These are phyloP conservation scores for Podaxis sp. DNA, from an alignment of 768 basidiomycete genomes.

Conservation along the genomic window DNA sequence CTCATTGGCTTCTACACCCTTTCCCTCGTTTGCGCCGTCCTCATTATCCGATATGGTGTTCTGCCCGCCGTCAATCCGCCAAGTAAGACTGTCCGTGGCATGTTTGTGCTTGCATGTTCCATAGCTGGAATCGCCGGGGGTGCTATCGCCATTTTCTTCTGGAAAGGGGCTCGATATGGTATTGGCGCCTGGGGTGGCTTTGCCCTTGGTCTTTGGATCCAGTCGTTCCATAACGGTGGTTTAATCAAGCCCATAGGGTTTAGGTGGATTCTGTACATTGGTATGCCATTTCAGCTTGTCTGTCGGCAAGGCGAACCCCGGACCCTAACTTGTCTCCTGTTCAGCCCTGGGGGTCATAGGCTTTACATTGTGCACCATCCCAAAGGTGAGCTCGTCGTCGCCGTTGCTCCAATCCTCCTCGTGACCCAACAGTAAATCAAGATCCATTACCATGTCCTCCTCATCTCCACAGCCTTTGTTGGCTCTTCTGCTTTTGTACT, in stretches of 20 bases:
- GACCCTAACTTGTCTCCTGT: conserved; percentile 18
- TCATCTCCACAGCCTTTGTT: conserved; percentile 85
- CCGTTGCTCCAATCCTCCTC: conserved; percentile 17
- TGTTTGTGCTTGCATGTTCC: conserved; percentile 82
- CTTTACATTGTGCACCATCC: conserved; percentile 82
- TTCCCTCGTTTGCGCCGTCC: conserved; percentile 79
- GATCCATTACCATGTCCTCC: conserved; percentile 84
- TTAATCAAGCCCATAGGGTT: conserved; percentile 74
- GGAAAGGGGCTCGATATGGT: conserved; percentile 83
- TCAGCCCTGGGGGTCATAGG: conserved; percentile 71
- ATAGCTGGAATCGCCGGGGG: conserved; percentile 85
- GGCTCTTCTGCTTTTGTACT: conserved; percentile 90
- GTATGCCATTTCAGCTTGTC: conserved; percentile 36
- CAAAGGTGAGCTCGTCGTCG: conserved; percentile 43
- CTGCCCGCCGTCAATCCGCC: conserved; percentile 83
- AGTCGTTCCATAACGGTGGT: conserved; percentile 81
- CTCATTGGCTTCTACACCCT: conserved; percentile 90
- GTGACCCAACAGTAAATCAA: conserved; percentile 25
- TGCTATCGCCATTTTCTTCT: conserved; percentile 87
- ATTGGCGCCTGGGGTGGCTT: conserved; percentile 87
- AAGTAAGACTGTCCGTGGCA: conserved; percentile 72
- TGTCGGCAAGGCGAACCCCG: conserved; percentile 14
- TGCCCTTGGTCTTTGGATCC: conserved; percentile 82
- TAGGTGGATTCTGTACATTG: conserved; percentile 89
- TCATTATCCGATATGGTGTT: conserved; percentile 88